Base-by-base conservation (phyloP, 2,329 filamentous ascomycete species). In the Arthrobotrys sinensis region DNA sequence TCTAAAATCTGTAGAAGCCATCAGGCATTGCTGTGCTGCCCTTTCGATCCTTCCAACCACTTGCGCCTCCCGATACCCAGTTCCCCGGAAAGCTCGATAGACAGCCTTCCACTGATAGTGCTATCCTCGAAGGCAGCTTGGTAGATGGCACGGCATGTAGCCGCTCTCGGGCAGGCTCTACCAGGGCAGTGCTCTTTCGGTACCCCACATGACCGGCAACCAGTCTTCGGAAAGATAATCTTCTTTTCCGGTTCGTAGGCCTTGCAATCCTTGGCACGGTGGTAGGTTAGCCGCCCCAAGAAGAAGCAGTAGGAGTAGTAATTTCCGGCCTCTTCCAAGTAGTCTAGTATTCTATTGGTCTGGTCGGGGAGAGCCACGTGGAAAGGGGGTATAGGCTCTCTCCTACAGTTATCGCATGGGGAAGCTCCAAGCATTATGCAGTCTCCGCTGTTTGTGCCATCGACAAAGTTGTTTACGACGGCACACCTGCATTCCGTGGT, bases 281-380 rank as follows among this genome's bases (percentile, higher is more conserved):
- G 36, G n/a, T 45, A 45, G 1, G 43, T 12, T 12, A 45, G 43
- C 12, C 43, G 43, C n/a, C n/a, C n/a, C n/a, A n/a, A 45, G 36
- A 63, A 63, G 36, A 63, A 46, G 57, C 57, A 63, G 19, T 43
- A 63, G 8, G 36, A 14, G 38, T n/a, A 63, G 14, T 12, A 21
- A 34, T 46, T 21, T 12, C 19, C 19, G 8, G n/a, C n/a, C 3
- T 32, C n/a, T 24, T 24, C 16, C 8, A 63, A n/a, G 19, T 40
- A 63, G 8, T 36, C 11, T 2, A 63, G n/a, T 7, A 63, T 63
- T n/a, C 12, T 32, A 5, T 2, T n/a, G 10, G 19, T 21, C 36
- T 63, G 57, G 7, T 45, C n/a, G 5, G 12, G 12, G 2, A 16
- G 12, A 2, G 8, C 5, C 3, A 16, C 43, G 2, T 28, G 34